Evolutionary conservation across 768 basidiomycete species (phyloP), one percentile per base, ranked within the genome.

Genomic region (Suillus sp.): DNA sequence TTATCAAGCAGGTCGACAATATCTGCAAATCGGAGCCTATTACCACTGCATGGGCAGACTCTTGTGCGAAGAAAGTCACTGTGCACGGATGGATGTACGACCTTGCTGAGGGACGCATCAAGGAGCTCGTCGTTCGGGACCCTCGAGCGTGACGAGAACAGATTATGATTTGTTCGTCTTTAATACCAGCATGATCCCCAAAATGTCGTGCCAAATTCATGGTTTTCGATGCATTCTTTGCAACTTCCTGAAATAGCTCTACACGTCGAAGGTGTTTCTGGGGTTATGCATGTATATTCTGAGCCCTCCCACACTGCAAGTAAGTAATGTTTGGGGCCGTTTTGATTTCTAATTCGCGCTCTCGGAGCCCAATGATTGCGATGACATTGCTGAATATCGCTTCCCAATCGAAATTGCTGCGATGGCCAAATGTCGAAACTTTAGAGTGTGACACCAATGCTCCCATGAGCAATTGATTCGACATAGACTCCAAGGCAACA

Each of bases 61-160:
- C 60, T 43, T 63, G 59, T 0, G 68, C 70, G 0, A 78, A 81
- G 69, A 74, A 80, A 8, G 74, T 89, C n/a, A 79, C 73, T 72
- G 83, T 92, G 5, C 89, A 92, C 65, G 90, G 90, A 18, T 92
- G 87, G 89, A 83, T 92, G 42, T 92, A 90, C 70, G 85, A 90
- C 34, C 67, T 92, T 55, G 81, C 76, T 35, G 81, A 77, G 16
- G 91, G 91, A 1, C 76, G 78, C 59, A 73, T 92, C 72, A 80
- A 75, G 68, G 90, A 93, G 66, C 73, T 93, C 18, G 27, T 57
- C 18, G 18, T 42, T 20, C 38, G 56, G 5, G 56, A 57, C 11
- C 25, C 56, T 40, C 38, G 27, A 38, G 27, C 27, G 25, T 56
- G 1, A 38, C 53, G 11, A 54, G 20, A 35, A 11, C 16, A 35